Evolutionary conservation across 2,329 filamentous ascomycete species (phyloP), one percentile per base, ranked within the genome.

Genomic region (Colletotrichum salicis): DNA sequence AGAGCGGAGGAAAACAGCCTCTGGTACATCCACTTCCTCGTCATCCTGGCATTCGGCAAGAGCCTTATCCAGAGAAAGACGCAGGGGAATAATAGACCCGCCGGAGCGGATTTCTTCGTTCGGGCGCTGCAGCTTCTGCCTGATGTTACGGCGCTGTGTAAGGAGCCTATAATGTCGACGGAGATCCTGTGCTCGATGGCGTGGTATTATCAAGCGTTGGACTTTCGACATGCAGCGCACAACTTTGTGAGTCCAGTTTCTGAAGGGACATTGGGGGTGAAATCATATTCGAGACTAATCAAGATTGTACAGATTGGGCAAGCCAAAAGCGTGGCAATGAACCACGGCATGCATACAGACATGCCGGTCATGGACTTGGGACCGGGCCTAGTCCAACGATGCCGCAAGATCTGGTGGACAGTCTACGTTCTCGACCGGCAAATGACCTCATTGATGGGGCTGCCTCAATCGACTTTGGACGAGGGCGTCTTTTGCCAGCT

Each of bases 11-110:
- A 70, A 0, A 65, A 76, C 1, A 74, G 72, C 8, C 76, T 89
- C 4, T 88, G 86, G 81, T 88, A 86, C 66, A 84, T 87, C 19
- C 87, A 89, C 63, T 88, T 87, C 11, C 78, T 89, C 2, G 78
- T 89, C 0, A 81, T 89, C 4, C 78, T 90, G 3, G 87, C 87
- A 0, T 87, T 89, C 69, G 88, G 87, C 0, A 89, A 89, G 73
- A 86, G 85, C 0, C 86, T 89, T 35, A 81, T 85, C 0, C 82
- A 83, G 52, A 80, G 82, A 19, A 77, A 82, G 24, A 77, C 75
- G 4, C 77, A 80, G 11, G 78, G 79, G 0, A 81, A 79, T 67
- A 70, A 79, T 67, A 70, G 78, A 3, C 87, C 87, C 0, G 82
- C 85, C 0, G 87, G 87, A 0, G 82, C 82, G 1, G 84, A 86